A percentile compares a stretch with the other conserved stretches of the same genome.
phyloP scores from a whole-genome alignment of 495 filamentous ascomycete species.

The Penicillium ochrochloron region DNA sequence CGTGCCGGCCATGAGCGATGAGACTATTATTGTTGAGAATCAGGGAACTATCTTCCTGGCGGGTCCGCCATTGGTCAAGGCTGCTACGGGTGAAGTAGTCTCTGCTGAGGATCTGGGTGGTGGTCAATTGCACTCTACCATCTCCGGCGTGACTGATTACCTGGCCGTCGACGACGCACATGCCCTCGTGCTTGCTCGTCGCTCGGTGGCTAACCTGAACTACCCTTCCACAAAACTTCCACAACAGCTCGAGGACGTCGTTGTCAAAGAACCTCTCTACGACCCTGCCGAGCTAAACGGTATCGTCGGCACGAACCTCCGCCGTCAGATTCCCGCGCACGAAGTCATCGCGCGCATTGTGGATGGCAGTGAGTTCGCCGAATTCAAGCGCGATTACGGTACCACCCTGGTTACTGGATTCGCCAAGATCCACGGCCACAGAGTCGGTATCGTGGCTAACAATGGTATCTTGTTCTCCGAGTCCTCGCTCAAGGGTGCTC shows the following conservation, averaged over 20 bases:
- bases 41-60: constrained; percentile 97
- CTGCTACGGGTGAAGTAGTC: constrained; percentile 92
- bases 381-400: constrained; percentile 95
- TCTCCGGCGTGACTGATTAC: constrained; percentile 96
- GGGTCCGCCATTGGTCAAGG: constrained; percentile 93
- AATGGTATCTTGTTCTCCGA: constrained; percentile 97
- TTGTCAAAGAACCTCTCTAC: constrained; percentile 75
- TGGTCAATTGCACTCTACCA: constrained; percentile 86
- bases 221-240: constrained; percentile 60
- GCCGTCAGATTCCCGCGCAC: constrained; percentile 79
- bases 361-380: constrained; percentile 85
- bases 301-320: constrained; percentile 86
- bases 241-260: constrained; percentile 27
- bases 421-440: constrained; percentile 85
- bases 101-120: constrained; percentile 92
- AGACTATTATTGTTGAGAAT: constrained; percentile 93
- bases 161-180: constrained; percentile 94
- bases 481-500: constrained; percentile 88
- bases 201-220: constrained; percentile 87
- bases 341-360: constrained; percentile 95
- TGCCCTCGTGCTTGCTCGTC: constrained; percentile 82
- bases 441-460: constrained; percentile 93
- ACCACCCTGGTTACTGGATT: constrained; percentile 92
- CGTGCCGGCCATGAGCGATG: constrained; percentile 96
- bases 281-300: constrained; percentile 80